These are phyloP conservation scores for Rhodotorula glutinis DNA, from an alignment of 1,284 basidiomycete genomes.

Conservation along the genomic window DNA sequence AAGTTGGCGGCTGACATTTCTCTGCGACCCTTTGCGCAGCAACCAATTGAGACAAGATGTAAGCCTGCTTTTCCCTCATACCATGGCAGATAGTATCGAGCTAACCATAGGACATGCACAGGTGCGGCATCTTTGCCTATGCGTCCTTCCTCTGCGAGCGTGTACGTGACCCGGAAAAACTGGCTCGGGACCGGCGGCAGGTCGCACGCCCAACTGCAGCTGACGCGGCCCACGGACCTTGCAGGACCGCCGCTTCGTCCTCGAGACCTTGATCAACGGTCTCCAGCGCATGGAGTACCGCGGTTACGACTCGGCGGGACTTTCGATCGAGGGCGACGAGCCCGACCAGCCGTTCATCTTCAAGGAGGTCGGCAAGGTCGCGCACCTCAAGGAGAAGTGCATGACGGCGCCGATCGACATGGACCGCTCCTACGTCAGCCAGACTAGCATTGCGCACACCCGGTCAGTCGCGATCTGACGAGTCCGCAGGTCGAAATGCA, in stretches of 20 bases:
- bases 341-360: slow-evolving; percentile 72
- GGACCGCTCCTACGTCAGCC: slow-evolving; percentile 74
- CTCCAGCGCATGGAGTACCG: slow-evolving; percentile 96
- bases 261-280: slow-evolving; percentile 88
- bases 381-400: slow-evolving; percentile 88
- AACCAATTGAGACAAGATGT: not conserved
- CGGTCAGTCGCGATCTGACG: slow-evolving; percentile 15
- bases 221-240: slow-evolving; percentile 1
- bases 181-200: not conserved
- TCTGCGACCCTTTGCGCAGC: not conserved
- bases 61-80: not conserved
- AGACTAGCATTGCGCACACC: slow-evolving; percentile 97
- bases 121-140: slow-evolving; percentile 95
- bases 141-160: slow-evolving; percentile 68
- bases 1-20: not conserved
- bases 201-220: not conserved
- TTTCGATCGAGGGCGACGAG: slow-evolving; percentile 92
- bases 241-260: slow-evolving; percentile 87
- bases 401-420: slow-evolving; percentile 72
- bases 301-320: slow-evolving; percentile 92
- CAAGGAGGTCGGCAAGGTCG: slow-evolving; percentile 99
- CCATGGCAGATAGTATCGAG: too few relatives aligned
- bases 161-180: slow-evolving; percentile 14
- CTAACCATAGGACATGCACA: slow-evolving; percentile 49
- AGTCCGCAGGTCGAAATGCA: not conserved